phyloP scores from a whole-genome alignment of 139 green algal species.

The Coelastrella sp. region DNA sequence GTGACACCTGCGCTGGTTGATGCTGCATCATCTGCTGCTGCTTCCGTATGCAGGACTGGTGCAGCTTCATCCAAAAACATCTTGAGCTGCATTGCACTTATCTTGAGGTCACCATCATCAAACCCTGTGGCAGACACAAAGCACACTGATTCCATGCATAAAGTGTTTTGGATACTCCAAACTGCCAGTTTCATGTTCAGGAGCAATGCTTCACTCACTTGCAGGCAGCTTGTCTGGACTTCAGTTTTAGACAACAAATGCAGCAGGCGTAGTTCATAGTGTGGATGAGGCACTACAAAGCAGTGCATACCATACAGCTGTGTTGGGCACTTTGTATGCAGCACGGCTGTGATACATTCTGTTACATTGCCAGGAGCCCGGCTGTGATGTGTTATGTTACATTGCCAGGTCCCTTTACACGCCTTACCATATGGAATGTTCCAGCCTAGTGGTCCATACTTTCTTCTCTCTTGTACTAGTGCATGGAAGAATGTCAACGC shows the following conservation, averaged over 20 bases:
- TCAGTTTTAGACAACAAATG: too few species aligned
- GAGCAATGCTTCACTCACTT: too few species aligned
- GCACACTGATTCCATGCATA: not conserved
- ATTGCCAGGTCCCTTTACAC: too few species aligned
- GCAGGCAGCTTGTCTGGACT: too few species aligned
- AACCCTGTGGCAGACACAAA: slow-evolving; percentile 59
- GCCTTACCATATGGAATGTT: slow-evolving; percentile 79
- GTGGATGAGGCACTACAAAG: too few species aligned
- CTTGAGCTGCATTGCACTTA: slow-evolving; percentile 75
- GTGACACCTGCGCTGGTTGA: not conserved
- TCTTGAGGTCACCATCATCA: slow-evolving; percentile 78
- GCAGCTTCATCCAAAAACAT: slow-evolving; percentile 79
- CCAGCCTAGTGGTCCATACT: slow-evolving; percentile 77
- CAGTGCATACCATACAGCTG: not conserved
- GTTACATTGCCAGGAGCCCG: too few species aligned
- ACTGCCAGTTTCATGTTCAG: too few species aligned
- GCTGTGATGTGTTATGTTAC: too few species aligned
- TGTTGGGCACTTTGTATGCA: not conserved
- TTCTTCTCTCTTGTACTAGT: slow-evolving; percentile 75
- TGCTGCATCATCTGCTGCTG: slow-evolving; percentile 5
- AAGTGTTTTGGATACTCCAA: not conserved
- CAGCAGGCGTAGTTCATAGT: too few species aligned
- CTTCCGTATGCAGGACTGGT: not conserved
- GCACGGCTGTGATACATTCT: too few species aligned
- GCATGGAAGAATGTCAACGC: slow-evolving; percentile 78